Base-by-base conservation (phyloP, 2,329 filamentous ascomycete species). In the Scedosporium aurantiacum region DNA sequence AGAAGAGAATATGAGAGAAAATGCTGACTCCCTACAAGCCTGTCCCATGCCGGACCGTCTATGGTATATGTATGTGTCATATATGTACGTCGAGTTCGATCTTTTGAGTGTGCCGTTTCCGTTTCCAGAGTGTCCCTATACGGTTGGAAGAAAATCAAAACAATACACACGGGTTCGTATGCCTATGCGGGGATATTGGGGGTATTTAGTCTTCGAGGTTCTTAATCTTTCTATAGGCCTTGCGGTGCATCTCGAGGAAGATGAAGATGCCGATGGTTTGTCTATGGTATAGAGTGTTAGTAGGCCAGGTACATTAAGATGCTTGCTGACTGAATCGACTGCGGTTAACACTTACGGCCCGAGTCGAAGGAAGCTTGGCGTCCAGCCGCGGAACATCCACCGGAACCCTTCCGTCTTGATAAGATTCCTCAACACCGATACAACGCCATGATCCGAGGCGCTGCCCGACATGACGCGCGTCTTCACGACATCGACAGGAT, bases 301-400 rank as follows among this genome's bases (percentile, higher is more conserved):
- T 68, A 59, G 66, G 64, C 56, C 47, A 40, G 16, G 14, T 3
- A 55, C 5, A 5, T 28, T 47, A 14, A 58, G 50, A 55, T 28
- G 50, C 23, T 16, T 23, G 41, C 23, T 18, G 16, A 25, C 40
- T 28, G 32, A 10, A n/a, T 18, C 57, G 43, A 32, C 56, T 52
- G 40, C 45, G 21, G 32, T 52, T 27, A 63, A 41, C 37, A 79
- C 82, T 75, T 73, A 84, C 79, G 84, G 84, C 68, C 84, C 84
- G 58, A 88, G 74, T 63, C 85, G 75, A 65, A 87, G 76, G 70
- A 87, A 87, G 67, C 82, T 85, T n/a, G 91, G 91, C 56, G 92
- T 85, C 90, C 90, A 95, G 63, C 91, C 91, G 73, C 90, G 89
- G 75, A 95, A 95, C 82, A 93, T 87, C 91, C 91, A 96, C 54